These are phyloP conservation scores for Emmonsia crescens DNA, from an alignment of 2,329 filamentous ascomycete genomes.

Conservation along the genomic window DNA sequence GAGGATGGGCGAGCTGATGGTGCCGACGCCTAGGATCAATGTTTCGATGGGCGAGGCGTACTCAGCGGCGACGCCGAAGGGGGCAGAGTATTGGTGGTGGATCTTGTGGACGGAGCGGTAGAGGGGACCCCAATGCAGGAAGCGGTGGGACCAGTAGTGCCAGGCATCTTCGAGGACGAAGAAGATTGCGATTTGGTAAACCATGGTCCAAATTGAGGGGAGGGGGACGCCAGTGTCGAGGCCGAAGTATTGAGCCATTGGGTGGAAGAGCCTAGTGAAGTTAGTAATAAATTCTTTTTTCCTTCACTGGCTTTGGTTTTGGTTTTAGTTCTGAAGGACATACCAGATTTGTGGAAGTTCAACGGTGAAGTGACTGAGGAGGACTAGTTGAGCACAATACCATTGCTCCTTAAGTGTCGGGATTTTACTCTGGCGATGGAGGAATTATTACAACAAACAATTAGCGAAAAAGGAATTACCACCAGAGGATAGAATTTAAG, in stretches of 20 bases:
- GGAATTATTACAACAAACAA: background rate
- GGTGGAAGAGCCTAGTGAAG: slow-evolving; percentile 67
- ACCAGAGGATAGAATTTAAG: too few species aligned
- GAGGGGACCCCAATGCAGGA: slow-evolving; percentile 84
- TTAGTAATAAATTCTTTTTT: background rate
- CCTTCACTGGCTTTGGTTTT: too few species aligned
- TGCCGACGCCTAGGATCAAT: slow-evolving; percentile 84
- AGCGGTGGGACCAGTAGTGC: slow-evolving; percentile 96
- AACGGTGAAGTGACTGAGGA: slow-evolving; percentile 93
- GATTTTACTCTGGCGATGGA: slow-evolving; percentile 54
- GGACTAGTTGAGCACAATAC: slow-evolving; percentile 84
- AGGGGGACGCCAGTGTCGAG: slow-evolving; percentile 84
- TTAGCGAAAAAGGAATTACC: slow-evolving; percentile 12
- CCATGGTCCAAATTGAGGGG: slow-evolving; percentile 74
- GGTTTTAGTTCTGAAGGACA: slow-evolving; percentile 1
- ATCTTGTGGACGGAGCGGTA: slow-evolving; percentile 99
- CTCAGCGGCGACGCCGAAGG: slow-evolving; percentile 91
- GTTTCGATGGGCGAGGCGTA: slow-evolving; percentile 97
- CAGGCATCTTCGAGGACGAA: slow-evolving; percentile 94
- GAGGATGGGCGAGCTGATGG: slow-evolving; percentile 69
- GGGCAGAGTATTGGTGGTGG: slow-evolving; percentile 96
- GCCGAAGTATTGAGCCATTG: slow-evolving; percentile 84
- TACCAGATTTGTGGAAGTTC: slow-evolving; percentile 95
- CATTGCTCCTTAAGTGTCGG: slow-evolving; percentile 90
- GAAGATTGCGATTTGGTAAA: slow-evolving; percentile 82